Evolutionary conservation across 1,139 yeast species (phyloP), one percentile per base, ranked within the genome.

Genomic region (Suhomyces coccinellae): DNA sequence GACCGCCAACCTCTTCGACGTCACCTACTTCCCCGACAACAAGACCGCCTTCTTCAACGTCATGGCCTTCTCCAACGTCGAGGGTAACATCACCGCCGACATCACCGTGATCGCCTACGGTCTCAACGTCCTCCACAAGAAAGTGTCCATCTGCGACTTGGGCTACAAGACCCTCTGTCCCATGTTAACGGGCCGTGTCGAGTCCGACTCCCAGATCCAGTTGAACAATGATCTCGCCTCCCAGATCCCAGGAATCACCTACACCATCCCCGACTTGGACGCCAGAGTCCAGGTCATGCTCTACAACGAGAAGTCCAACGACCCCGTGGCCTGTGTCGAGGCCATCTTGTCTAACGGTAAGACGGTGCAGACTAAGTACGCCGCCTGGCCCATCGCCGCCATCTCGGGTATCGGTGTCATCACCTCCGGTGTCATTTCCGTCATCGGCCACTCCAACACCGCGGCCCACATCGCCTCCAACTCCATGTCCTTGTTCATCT

Each of bases 401-500:
- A 79, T 93, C 37, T 82, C 97, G 2, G 95, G 96, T 40, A 65
- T 88, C 40, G 98, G 98, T 51, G 79, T 93, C 36, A 66, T 90
- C 43, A 85, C 95, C 6, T 87, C 97, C 1, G 96, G 97, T 38
- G 79, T 88, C 43, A 82, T 89, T 37, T 88, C 97, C 0, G 83
- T 90, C 35, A 77, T 85, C 56, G 98, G 98, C 10, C 95, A 91
- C 63, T 83, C 95, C 29, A 82, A 84, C 51, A 91, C 99, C 2
- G 96, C 99, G 8, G 95, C 97, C 3, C 99, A 93, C 64, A 91
- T 93, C 63, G 97, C 98, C 12, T 87, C 97, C 17, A 93, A 93
- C 69, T 85, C 97, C 20, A 87, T 93, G 68, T 88, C 97, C 1
- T 75, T 93, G 52, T 93, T 93, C 69, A 81, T 90, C 48, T 95